Conservation (phyloP, 805 yeast species). For the Wickerhamomyces bovis region DNA sequence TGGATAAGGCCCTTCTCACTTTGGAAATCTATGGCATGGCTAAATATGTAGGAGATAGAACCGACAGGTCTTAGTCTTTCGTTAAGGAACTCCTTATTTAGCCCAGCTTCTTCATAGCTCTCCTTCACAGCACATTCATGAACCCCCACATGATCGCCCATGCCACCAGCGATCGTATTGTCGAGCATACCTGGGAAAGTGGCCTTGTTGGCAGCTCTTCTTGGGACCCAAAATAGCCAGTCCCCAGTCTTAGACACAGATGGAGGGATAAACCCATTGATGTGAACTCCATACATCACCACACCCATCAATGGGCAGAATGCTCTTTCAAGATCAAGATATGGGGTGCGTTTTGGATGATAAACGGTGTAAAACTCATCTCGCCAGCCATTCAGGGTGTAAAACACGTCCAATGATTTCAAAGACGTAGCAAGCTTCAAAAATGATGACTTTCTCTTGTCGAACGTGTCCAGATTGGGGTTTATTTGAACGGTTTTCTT, state of each 20-base stretch:
- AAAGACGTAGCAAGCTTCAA: slow-evolving; percentile 37
- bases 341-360: slow-evolving; percentile 47
- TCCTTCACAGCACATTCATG: slow-evolving; percentile 81
- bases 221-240: slow-evolving; percentile 74
- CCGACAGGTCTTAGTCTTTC: slow-evolving; percentile 49
- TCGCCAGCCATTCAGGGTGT: slow-evolving; percentile 69
- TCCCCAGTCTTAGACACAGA: slow-evolving; percentile 31
- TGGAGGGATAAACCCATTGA: slow-evolving; percentile 68
- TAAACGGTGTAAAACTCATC: slow-evolving; percentile 74
- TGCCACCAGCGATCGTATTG: slow-evolving; percentile 92
- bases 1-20: slow-evolving; percentile 58
- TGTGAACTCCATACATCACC: slow-evolving; percentile 84
- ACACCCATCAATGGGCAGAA: slow-evolving; percentile 79
- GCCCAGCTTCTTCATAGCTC: slow-evolving; percentile 85
- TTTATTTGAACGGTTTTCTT: slow-evolving; percentile 25
- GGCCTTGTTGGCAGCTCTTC: slow-evolving; percentile 68
- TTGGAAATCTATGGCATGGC: slow-evolving; percentile 29
- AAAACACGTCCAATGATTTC: slow-evolving; percentile 30
- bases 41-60: slow-evolving; percentile 59
- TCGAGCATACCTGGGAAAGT: slow-evolving; percentile 91
- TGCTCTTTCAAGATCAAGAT: slow-evolving; percentile 73
- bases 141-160: slow-evolving; percentile 74
- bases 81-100: slow-evolving; percentile 46
- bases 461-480: slow-evolving; percentile 30
- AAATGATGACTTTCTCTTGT: slow-evolving; percentile 36